Conservation (phyloP, 345 rosid genomes). For the Syzygium grande region DNA sequence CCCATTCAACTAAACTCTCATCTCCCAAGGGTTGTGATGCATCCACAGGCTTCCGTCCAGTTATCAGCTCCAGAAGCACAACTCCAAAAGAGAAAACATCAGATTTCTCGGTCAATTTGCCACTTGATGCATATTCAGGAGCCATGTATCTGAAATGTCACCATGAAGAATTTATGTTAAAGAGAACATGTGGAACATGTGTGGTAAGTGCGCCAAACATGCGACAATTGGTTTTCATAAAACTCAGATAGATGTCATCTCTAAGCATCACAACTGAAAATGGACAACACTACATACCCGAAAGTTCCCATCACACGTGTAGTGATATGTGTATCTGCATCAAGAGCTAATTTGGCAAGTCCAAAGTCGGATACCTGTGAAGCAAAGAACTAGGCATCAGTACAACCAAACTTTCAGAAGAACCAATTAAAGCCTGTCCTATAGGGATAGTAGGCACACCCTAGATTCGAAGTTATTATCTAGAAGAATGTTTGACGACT, state of each 20-base stretch:
- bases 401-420: constrained; percentile 2
- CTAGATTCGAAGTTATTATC: constrained; percentile 80
- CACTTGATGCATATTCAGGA: constrained; percentile 97
- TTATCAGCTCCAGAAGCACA: constrained; percentile 86
- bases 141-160: constrained; percentile 74
- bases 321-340: constrained; percentile 76
- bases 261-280: background rate
- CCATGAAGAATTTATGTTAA: background rate
- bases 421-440: background rate
- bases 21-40: constrained; percentile 80
- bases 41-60: constrained; percentile 97
- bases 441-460: constrained; percentile 28
- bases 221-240: background rate
- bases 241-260: background rate
- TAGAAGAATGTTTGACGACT: constrained; percentile 91
- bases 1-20: constrained; percentile 99
- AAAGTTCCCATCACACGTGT: constrained; percentile 99
- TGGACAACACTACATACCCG: constrained; percentile 41
- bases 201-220: background rate
- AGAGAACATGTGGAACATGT: background rate
- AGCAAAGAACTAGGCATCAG: constrained; percentile 7
- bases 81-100: constrained; percentile 94
- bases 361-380: constrained; percentile 97
- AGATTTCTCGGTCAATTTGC: constrained; percentile 91
- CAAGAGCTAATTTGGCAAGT: constrained; percentile 89